phyloP scores from a whole-genome alignment of 345 rosid genomes.

The Erucastrum elatum region DNA sequence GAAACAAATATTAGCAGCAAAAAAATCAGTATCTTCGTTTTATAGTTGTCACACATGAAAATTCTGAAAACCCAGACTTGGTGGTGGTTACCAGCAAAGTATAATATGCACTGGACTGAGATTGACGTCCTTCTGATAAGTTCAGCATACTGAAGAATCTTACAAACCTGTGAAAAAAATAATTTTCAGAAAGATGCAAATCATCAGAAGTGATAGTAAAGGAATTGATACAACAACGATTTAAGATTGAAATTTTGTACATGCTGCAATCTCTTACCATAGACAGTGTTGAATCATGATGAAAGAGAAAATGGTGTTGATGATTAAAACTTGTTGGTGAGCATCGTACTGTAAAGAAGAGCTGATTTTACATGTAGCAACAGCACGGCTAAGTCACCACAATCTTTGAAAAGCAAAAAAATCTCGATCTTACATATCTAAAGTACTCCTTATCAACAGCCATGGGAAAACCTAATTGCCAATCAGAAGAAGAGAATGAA shows the following conservation, averaged over 20 bases:
- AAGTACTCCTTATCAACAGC: too few relatives aligned
- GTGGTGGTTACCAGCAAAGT: conserved; percentile 63
- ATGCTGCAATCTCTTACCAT: conserved; percentile 68
- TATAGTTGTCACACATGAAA: neutral
- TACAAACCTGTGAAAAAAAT: conserved; percentile 54
- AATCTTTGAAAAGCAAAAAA: too few relatives aligned
- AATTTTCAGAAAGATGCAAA: neutral
- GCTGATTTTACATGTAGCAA: conserved; percentile 60
- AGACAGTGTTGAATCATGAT: conserved; percentile 76
- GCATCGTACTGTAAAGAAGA: conserved; percentile 46
- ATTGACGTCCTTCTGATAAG: conserved; percentile 67
- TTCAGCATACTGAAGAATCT: conserved; percentile 76
- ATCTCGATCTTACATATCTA: too few relatives aligned
- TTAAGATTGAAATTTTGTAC: conserved; percentile 18
- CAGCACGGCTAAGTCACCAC: conserved; percentile 24
- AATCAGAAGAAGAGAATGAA: too few relatives aligned
- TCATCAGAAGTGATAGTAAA: neutral
- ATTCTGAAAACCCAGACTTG: neutral
- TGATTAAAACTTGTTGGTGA: conserved; percentile 63
- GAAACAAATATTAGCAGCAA: neutral
- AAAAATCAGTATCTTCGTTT: neutral
- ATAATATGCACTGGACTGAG: conserved; percentile 66
- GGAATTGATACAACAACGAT: neutral
- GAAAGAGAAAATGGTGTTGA: conserved; percentile 87
- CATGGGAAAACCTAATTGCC: too few relatives aligned